These are phyloP conservation scores for Zychaea mexicana DNA, from an alignment of 371 early-diverging fungal species.

Conservation along the genomic window DNA sequence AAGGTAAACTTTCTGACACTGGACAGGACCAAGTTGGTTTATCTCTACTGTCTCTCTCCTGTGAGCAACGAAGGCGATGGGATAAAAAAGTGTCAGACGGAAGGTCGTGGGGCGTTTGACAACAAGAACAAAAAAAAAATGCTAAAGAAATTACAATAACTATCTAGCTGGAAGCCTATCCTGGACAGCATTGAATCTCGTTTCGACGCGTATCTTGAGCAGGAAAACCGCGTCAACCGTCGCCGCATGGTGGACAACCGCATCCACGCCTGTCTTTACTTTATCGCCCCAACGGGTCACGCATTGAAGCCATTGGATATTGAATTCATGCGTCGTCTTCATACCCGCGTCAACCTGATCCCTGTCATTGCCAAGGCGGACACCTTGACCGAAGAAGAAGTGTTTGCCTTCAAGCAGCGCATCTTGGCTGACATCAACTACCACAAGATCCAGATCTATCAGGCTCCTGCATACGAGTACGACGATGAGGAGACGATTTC, in stretches of 20 bases:
- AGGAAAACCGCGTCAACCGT: conserved; percentile 90
- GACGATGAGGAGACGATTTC: conserved; percentile 94
- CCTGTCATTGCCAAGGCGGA: conserved; percentile 99
- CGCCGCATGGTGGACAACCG: conserved; percentile 89
- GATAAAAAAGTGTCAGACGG: no score
- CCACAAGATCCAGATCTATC: conserved; percentile 94
- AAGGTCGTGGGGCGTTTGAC: background rate
- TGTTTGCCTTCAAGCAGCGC: conserved; percentile 89
- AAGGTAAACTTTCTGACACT: conserved; percentile 42
- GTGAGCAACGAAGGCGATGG: no score
- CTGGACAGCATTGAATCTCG: conserved; percentile 94
- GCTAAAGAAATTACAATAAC: background rate
- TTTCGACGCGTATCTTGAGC: conserved; percentile 93
- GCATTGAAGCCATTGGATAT: conserved; percentile 93
- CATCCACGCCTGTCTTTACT: conserved; percentile 98
- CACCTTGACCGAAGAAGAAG: conserved; percentile 95
- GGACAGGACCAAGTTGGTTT: background rate
- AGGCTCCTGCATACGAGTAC: conserved; percentile 88
- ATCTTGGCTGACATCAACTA: conserved; percentile 92
- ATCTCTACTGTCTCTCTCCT: no score
- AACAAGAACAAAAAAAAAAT: background rate
- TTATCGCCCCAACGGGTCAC: conserved; percentile 96
- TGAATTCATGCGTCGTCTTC: conserved; percentile 94
- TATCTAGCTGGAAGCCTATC: conserved; percentile 90
- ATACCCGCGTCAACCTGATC: conserved; percentile 94